A percentile compares a stretch with the other conserved stretches of the same genome.
Conservation (phyloP, 345 rosid genomes). For the Mallotus nudiflorus region DNA sequence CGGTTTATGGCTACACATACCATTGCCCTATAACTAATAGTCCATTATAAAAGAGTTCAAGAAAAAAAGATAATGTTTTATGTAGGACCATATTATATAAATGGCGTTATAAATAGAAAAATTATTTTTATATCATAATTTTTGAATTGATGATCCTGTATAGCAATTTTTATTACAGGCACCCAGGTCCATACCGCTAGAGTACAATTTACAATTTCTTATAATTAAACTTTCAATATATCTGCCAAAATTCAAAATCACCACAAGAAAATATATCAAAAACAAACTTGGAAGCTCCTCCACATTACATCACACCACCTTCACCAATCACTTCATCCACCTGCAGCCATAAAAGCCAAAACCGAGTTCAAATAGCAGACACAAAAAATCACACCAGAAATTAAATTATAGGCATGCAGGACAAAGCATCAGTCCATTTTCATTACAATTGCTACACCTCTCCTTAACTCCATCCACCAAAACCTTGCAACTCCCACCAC, state of each 20-base stretch:
- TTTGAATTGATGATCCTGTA: too few species aligned
- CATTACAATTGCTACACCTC: conserved; percentile 75
- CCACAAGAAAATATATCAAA: not conserved
- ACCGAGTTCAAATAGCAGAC: not conserved
- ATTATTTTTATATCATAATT: too few species aligned
- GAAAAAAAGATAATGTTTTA: too few species aligned
- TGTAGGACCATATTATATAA: too few species aligned
- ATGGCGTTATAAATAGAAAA: too few species aligned
- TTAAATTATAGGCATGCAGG: conserved; percentile 50
- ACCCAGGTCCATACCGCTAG: too few species aligned
- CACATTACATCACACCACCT: not conserved
- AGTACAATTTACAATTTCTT: too few species aligned
- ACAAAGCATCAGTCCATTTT: conserved; percentile 77
- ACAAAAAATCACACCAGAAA: not conserved
- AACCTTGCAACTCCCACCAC: conserved; percentile 90
- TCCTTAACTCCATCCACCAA: conserved; percentile 46
- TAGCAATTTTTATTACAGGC: too few species aligned
- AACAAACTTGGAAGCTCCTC: not conserved
- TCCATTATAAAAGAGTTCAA: too few species aligned
- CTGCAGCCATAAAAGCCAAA: not conserved
- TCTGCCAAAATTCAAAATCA: not conserved
- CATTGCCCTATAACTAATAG: too few species aligned
- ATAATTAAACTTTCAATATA: not conserved
- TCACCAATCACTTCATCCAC: not conserved
- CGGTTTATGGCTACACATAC: too few species aligned